These are phyloP conservation scores for Rhynchosporium graminicola DNA, from an alignment of 2,329 filamentous ascomycete genomes.

Conservation along the genomic window DNA sequence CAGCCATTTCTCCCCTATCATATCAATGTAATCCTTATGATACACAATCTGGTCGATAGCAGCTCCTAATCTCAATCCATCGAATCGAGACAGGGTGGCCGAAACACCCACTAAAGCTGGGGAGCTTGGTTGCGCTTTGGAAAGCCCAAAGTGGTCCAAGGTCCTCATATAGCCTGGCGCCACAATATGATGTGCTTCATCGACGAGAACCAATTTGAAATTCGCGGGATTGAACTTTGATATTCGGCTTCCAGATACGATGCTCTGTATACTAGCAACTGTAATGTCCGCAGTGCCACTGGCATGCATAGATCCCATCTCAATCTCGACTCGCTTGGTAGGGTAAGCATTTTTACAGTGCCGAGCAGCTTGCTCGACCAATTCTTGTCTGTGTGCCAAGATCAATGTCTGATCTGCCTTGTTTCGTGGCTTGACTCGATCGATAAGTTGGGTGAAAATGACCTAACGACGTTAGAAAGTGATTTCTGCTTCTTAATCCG, in stretches of 20 bases:
- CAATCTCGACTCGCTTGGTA: constrained; percentile 77
- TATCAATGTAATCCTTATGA: constrained; percentile 79
- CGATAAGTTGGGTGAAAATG: constrained; percentile 94
- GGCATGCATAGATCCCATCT: constrained; percentile 81
- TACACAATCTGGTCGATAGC: constrained; percentile 96
- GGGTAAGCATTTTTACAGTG: constrained; percentile 86
- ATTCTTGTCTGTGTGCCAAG: constrained; percentile 85
- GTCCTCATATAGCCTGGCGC: constrained; percentile 75
- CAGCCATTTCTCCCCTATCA: constrained; percentile 90
- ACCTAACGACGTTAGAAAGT: constrained; percentile 54
- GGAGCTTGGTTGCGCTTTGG: constrained; percentile 49
- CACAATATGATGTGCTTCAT: constrained; percentile 97
- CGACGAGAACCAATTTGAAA: constrained; percentile 91
- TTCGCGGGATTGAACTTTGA: constrained; percentile 74
- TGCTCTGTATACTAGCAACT: constrained; percentile 84
- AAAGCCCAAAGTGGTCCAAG: constrained; percentile 77
- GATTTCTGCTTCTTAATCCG: not conserved
- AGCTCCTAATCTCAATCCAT: constrained; percentile 77
- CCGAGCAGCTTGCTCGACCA: constrained; percentile 88
- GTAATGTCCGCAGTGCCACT: constrained; percentile 88
- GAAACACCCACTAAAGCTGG: constrained; percentile 86
- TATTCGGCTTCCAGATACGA: constrained; percentile 76
- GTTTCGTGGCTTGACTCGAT: constrained; percentile 63
- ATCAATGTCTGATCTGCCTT: constrained; percentile 79
- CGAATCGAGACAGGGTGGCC: constrained; percentile 75